These are phyloP conservation scores for Fusarium setosum DNA, from an alignment of 2,329 filamentous ascomycete genomes.

Conservation along the genomic window DNA sequence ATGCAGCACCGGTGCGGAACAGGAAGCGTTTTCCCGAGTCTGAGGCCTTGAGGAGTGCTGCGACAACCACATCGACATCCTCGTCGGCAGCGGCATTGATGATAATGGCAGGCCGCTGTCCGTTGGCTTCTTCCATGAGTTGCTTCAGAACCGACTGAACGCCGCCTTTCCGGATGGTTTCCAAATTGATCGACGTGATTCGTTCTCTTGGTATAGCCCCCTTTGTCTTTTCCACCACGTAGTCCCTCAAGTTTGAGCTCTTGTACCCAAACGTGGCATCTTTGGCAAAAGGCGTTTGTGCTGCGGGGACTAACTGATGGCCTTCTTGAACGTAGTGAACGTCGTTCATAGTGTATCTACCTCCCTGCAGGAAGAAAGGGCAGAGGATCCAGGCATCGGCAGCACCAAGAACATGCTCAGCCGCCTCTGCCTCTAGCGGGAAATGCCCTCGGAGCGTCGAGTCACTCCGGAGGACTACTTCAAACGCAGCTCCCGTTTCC, in stretches of 20 bases:
- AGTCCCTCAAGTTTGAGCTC: conserved; percentile 59
- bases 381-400: conserved; percentile 66
- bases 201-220: conserved; percentile 52
- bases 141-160: conserved; percentile 54
- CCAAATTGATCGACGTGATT: conserved; percentile 56
- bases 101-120: conserved; percentile 53
- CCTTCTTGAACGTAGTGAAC: conserved; percentile 69
- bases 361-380: conserved; percentile 70
- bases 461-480: conserved; percentile 67
- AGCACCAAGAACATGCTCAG: conserved; percentile 59
- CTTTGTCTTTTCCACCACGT: conserved; percentile 64
- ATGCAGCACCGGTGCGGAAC: conserved; percentile 55
- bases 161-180: conserved; percentile 60
- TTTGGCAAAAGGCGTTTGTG: conserved; percentile 65
- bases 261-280: conserved; percentile 69
- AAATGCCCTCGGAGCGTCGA: conserved; percentile 69
- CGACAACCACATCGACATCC: conserved; percentile 66
- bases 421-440: conserved; percentile 64
- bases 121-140: conserved; percentile 49
- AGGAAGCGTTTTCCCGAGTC: conserved; percentile 49
- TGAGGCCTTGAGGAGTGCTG: conserved; percentile 56
- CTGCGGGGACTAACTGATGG: conserved; percentile 53
- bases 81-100: conserved; percentile 65
- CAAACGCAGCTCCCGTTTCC: conserved; percentile 54
- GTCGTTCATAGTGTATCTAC: conserved; percentile 66